phyloP scores from a whole-genome alignment of 768 basidiomycete species.

The Lactifluus echinatus region DNA sequence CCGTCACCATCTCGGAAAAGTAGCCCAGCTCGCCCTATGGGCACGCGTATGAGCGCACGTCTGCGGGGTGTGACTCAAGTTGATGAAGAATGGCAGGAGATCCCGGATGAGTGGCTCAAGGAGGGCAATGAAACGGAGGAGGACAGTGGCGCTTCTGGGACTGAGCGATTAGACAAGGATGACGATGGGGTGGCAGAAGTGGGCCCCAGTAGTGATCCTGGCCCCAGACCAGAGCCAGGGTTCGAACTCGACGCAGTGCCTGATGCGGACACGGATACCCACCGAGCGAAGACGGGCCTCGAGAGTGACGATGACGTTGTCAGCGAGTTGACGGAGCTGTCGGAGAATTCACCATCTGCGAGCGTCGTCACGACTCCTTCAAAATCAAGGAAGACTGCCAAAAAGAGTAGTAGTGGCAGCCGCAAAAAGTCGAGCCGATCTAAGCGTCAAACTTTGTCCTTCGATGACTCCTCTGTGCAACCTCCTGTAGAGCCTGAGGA shows the following conservation, averaged over 20 bases:
- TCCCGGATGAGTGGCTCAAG: slow-evolving; percentile 68
- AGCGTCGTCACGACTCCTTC: slow-evolving; percentile 22
- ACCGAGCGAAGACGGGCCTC: slow-evolving; percentile 38
- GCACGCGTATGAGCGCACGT: slow-evolving; percentile 60
- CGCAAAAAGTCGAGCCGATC: slow-evolving; percentile 5
- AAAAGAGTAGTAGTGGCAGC: slow-evolving; percentile 8
- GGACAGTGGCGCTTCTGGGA: slow-evolving; percentile 14
- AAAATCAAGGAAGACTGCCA: slow-evolving; percentile 2
- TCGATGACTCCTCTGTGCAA: slow-evolving; percentile 15
- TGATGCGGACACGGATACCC: slow-evolving; percentile 14
- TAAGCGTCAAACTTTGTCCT: slow-evolving; percentile 8
- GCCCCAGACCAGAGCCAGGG: slow-evolving; percentile 1
- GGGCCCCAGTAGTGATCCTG: background rate
- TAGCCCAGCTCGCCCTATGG: slow-evolving; percentile 32
- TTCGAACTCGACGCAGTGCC: slow-evolving; percentile 21
- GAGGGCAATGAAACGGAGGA: slow-evolving; percentile 20
- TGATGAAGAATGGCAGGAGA: slow-evolving; percentile 63
- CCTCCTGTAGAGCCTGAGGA: slow-evolving; percentile 20
- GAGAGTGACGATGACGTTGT: slow-evolving; percentile 54
- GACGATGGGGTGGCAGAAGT: slow-evolving; percentile 19
- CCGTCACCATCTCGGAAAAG: slow-evolving; percentile 13
- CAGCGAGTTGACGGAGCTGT: slow-evolving; percentile 71
- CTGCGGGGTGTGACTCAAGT: slow-evolving; percentile 40
- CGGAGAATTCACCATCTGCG: slow-evolving; percentile 35
- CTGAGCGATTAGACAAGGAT: slow-evolving; percentile 21